A percentile compares a stretch with the other conserved stretches of the same genome.
These are phyloP conservation scores for Elongisporangium prolatum DNA, from an alignment of 352 stramenopile genomes.

Conservation along the genomic window DNA sequence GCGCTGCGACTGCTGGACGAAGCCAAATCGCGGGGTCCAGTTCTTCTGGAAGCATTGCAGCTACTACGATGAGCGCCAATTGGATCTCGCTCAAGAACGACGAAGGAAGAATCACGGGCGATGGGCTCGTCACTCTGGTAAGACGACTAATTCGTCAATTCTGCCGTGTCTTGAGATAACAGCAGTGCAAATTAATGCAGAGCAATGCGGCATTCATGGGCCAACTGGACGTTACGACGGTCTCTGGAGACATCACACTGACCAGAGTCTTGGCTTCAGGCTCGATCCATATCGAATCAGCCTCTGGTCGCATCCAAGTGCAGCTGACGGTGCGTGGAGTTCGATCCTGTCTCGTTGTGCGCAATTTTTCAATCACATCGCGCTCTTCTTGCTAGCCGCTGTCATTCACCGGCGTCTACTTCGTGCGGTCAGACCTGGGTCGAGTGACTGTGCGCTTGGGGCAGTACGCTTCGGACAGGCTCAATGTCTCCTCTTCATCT, in stretches of 20 bases:
- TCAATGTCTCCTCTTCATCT: neutral
- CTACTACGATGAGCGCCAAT: slow-evolving; percentile 37
- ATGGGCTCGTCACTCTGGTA: slow-evolving; percentile 32
- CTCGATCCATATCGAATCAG: slow-evolving; percentile 60
- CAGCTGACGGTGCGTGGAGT: slow-evolving; percentile 31
- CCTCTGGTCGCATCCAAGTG: slow-evolving; percentile 53
- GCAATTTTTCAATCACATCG: neutral
- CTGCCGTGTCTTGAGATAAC: neutral
- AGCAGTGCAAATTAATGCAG: slow-evolving; percentile 9
- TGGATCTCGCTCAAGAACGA: slow-evolving; percentile 49
- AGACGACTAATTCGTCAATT: neutral
- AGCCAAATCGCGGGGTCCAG: slow-evolving; percentile 45
- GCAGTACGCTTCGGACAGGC: slow-evolving; percentile 44
- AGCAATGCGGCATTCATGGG: slow-evolving; percentile 66
- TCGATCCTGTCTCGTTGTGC: too few relatives aligned
- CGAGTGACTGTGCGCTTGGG: slow-evolving; percentile 50
- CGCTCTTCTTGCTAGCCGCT: slow-evolving; percentile 20
- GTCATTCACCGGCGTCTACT: slow-evolving; percentile 63
- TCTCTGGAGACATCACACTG: slow-evolving; percentile 54
- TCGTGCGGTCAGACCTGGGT: slow-evolving; percentile 56
- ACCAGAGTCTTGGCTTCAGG: slow-evolving; percentile 42
- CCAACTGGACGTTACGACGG: slow-evolving; percentile 50
- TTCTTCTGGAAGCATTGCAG: slow-evolving; percentile 41
- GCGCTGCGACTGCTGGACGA: slow-evolving; percentile 37
- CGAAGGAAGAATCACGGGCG: slow-evolving; percentile 37